Evolutionary conservation across 352 stramenopile genomes (phyloP).

Genomic region (Pythium guiyangense): DNA sequence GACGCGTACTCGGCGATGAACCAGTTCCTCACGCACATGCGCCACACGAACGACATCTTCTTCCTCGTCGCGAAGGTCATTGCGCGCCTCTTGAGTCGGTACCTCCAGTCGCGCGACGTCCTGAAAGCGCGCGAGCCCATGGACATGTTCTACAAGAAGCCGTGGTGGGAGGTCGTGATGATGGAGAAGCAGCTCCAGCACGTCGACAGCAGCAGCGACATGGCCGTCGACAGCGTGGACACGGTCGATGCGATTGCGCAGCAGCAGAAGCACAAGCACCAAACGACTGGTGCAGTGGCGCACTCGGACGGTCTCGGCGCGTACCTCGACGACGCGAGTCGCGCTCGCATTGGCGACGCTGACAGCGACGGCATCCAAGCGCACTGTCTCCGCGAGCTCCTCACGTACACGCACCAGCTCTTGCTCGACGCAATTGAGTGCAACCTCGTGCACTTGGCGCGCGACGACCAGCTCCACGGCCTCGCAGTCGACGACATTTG

Average conservation of each 20-base stretch:
- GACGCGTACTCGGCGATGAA: slow-evolving; percentile 62
- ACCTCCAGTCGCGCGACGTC: slow-evolving; percentile 46
- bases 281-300: neutral
- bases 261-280: neutral
- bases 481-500: slow-evolving; percentile 56
- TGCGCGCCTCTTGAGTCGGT: slow-evolving; percentile 55
- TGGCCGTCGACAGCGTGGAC: neutral
- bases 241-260: neutral
- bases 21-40: slow-evolving; percentile 59
- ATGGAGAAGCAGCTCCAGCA: slow-evolving; percentile 9
- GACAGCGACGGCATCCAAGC: slow-evolving; percentile 16
- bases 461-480: slow-evolving; percentile 54
- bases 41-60: slow-evolving; percentile 92
- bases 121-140: slow-evolving; percentile 65
- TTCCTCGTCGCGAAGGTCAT: slow-evolving; percentile 86
- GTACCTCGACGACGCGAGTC: neutral
- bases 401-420: slow-evolving; percentile 59
- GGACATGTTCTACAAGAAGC: slow-evolving; percentile 89
- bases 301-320: neutral
- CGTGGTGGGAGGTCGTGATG: slow-evolving; percentile 85
- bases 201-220: neutral
- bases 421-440: slow-evolving; percentile 61
- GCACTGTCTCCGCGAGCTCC: slow-evolving; percentile 51
- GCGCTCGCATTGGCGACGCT: neutral
- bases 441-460: slow-evolving; percentile 59